Evolutionary conservation across 208 protist species (phyloP).

Genomic region (Crithidia sp.): DNA sequence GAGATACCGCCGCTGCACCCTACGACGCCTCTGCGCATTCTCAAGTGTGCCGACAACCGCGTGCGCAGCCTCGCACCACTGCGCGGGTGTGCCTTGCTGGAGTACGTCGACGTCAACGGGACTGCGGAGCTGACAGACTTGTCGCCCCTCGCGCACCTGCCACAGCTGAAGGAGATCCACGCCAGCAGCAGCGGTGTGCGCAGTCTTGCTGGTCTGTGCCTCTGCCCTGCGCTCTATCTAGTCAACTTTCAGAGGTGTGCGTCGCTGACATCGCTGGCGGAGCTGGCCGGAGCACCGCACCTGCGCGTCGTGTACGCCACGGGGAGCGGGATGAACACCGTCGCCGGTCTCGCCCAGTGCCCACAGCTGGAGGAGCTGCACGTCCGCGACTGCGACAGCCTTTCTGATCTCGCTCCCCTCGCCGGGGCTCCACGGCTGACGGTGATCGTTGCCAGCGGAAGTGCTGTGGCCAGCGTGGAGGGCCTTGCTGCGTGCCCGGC

Average conservation of each 20-base stretch:
- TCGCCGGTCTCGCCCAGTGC: slow-evolving; percentile 3
- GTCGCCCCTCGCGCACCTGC: slow-evolving; percentile 3
- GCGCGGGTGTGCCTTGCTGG: neutral
- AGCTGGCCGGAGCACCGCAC: slow-evolving; percentile 6
- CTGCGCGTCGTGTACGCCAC: neutral
- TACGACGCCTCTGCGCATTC: neutral
- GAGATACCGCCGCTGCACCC: neutral
- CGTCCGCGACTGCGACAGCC: slow-evolving; percentile 3
- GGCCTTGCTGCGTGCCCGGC: slow-evolving; percentile 6
- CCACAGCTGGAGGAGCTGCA: slow-evolving; percentile 10
- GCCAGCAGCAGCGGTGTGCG: neutral
- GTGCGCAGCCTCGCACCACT: slow-evolving; percentile 1
- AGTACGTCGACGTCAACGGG: neutral
- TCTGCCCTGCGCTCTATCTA: slow-evolving; percentile 4
- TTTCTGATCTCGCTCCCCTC: neutral
- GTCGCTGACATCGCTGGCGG: slow-evolving; percentile 1
- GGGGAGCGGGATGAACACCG: slow-evolving; percentile 1
- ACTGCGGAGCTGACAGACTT: neutral
- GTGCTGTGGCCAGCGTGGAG: slow-evolving; percentile 1
- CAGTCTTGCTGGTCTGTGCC: neutral
- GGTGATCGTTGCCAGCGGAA: neutral
- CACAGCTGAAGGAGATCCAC: slow-evolving; percentile 7
- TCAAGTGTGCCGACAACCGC: neutral
- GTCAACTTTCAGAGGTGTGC: neutral
- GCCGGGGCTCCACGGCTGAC: slow-evolving; percentile 7